A percentile compares a stretch with the other conserved stretches of the same genome.
Conservation (phyloP, 2,329 filamentous ascomycete species). For the Chlorencoelia australis region DNA sequence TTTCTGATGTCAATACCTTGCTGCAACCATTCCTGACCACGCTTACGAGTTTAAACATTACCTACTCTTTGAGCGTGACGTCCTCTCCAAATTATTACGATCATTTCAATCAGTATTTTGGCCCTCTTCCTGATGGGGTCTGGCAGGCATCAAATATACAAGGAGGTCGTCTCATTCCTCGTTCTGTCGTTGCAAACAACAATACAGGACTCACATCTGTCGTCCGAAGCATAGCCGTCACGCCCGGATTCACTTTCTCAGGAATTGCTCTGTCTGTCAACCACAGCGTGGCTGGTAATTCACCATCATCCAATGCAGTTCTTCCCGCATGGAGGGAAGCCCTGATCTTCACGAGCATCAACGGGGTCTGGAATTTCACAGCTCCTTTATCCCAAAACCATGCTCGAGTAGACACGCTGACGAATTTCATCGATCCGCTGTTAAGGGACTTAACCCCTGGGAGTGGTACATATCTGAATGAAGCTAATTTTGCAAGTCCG, state of each 20-base stretch:
- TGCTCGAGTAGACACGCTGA: conserved; percentile 24
- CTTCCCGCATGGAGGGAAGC: conserved; percentile 34
- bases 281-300: conserved; percentile 7
- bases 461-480: conserved; percentile 39
- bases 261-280: conserved; percentile 28
- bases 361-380: conserved; percentile 28
- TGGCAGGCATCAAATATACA: conserved; percentile 25
- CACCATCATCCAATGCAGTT: conserved; percentile 27
- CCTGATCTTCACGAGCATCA: conserved; percentile 27
- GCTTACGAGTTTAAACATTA: conserved; percentile 30
- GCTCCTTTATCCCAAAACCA: conserved; percentile 23
- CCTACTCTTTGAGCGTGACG: conserved; percentile 20
- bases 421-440: conserved; percentile 24
- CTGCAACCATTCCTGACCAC: conserved; percentile 35
- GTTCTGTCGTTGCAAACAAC: conserved; percentile 24
- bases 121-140: conserved; percentile 23
- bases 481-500: conserved; percentile 37
- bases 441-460: conserved; percentile 32
- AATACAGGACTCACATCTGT: conserved; percentile 15
- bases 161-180: conserved; percentile 35
- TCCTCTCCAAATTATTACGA: conserved; percentile 21
- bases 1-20: conserved; percentile 33
- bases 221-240: conserved; percentile 27
- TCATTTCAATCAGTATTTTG: conserved; percentile 25
- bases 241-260: conserved; percentile 25